Evolutionary conservation across 768 basidiomycete species (phyloP).

Genomic region (Leucocoprinus birnbaumii): DNA sequence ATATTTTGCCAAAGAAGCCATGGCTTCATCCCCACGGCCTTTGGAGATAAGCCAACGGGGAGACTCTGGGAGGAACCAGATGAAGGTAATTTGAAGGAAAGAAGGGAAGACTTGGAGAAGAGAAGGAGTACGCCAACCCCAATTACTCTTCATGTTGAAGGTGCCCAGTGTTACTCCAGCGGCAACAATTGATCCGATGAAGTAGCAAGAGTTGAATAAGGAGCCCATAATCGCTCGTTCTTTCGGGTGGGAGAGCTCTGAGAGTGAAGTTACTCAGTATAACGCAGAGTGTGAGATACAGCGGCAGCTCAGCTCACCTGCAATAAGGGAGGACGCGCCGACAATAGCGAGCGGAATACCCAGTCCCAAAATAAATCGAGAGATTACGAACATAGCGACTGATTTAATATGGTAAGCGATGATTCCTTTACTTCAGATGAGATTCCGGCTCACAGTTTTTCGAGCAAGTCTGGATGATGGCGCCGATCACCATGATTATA

Average conservation of each 20-base stretch:
- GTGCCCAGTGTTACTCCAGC: slow-evolving; percentile 63
- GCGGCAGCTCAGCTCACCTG: slow-evolving; percentile 28
- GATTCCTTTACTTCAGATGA: background rate
- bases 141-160: slow-evolving; percentile 52
- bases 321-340: slow-evolving; percentile 64
- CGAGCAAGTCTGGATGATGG: slow-evolving; percentile 40
- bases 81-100: slow-evolving; percentile 49
- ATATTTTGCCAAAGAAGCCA: slow-evolving; percentile 47
- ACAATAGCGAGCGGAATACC: slow-evolving; percentile 62
- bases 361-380: slow-evolving; percentile 54
- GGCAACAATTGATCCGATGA: slow-evolving; percentile 57
- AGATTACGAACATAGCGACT: slow-evolving; percentile 60
- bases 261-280: background rate
- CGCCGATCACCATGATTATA: slow-evolving; percentile 46
- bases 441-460: slow-evolving; percentile 40
- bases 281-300: background rate
- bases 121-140: slow-evolving; percentile 75
- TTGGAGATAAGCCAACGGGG: slow-evolving; percentile 63
- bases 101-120: slow-evolving; percentile 55
- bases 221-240: slow-evolving; percentile 67
- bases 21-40: slow-evolving; percentile 48
- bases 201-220: slow-evolving; percentile 63
- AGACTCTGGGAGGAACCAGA: slow-evolving; percentile 61
- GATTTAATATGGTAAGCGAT: background rate
- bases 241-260: slow-evolving; percentile 66